Percentiles rank a stretch among this genome's conserved stretches.
Evolutionary conservation across 2,329 filamentous ascomycete genomes (phyloP).

Genomic region (Clarireedia paspali): DNA sequence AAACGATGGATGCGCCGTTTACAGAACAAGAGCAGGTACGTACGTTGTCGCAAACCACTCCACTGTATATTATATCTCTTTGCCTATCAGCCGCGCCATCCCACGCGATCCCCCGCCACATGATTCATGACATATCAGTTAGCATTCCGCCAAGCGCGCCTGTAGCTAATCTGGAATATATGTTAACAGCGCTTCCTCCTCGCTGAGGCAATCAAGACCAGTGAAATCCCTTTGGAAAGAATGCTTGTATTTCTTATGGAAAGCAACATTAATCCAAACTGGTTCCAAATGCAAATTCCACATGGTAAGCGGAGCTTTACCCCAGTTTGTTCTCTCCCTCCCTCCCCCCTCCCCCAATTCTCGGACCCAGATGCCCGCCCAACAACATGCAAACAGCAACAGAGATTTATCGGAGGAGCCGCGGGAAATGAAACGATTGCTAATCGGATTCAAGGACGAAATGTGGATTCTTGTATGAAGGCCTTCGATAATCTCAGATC

Average conservation of each 20-base stretch:
- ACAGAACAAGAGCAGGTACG: conserved; percentile 29
- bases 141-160: conserved; percentile 2
- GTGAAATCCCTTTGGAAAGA: conserved; percentile 35
- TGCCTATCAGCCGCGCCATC: conserved; percentile 6
- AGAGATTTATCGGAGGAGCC: background rate
- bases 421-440: background rate
- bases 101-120: background rate
- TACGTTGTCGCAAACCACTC: conserved; percentile 5
- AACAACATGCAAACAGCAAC: background rate
- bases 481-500: conserved; percentile 19
- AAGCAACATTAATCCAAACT: conserved; percentile 36
- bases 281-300: conserved; percentile 42
- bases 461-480: conserved; percentile 24
- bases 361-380: conserved; percentile 5
- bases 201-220: conserved; percentile 43
- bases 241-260: conserved; percentile 36
- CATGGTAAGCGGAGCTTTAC: conserved; percentile 33
- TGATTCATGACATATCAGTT: too few relatives aligned
- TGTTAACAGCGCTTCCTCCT: conserved; percentile 35
- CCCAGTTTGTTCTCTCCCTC: conserved; percentile 3
- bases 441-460: conserved; percentile 19
- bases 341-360: background rate
- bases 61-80: background rate
- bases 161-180: conserved; percentile 17
- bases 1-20: conserved; percentile 22